Evolutionary conservation across 2,329 filamentous ascomycete species (phyloP).

Genomic region (Cylindrodendrum hubeiense): DNA sequence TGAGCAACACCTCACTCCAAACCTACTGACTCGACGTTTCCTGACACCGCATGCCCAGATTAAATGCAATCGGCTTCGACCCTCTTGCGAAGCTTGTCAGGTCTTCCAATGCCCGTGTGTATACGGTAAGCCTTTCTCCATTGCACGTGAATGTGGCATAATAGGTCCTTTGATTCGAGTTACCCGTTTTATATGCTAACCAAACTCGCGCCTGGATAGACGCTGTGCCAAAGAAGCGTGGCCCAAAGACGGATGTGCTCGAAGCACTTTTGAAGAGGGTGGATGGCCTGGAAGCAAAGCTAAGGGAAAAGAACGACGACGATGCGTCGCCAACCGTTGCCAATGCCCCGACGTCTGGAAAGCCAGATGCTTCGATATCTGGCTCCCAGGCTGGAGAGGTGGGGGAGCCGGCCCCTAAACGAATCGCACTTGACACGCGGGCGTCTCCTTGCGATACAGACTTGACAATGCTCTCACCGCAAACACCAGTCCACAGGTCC

Average conservation of each 20-base stretch:
- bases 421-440: constrained; percentile 52
- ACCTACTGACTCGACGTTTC: not conserved
- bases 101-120: constrained; percentile 90
- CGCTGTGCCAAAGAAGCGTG: constrained; percentile 89
- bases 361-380: constrained; percentile 45
- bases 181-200: not conserved
- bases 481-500: constrained; percentile 44
- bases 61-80: constrained; percentile 89
- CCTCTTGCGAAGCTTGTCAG: constrained; percentile 89
- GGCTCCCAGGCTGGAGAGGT: constrained; percentile 30
- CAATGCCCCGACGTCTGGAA: constrained; percentile 27
- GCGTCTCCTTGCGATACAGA: constrained; percentile 42
- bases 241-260: constrained; percentile 89
- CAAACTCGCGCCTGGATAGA: constrained; percentile 61
- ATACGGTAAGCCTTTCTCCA: constrained; percentile 73
- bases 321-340: constrained; percentile 41
- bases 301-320: constrained; percentile 74
- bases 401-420: constrained; percentile 57
- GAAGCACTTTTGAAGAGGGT: constrained; percentile 88
- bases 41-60: constrained; percentile 68
- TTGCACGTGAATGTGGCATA: not conserved
- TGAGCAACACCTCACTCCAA: constrained; percentile 50
- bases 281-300: constrained; percentile 83
- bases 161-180: not conserved
- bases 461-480: constrained; percentile 39